Evolutionary conservation across 768 basidiomycete species (phyloP), one percentile per base, ranked within the genome.

Genomic region (Mycena vitilis): DNA sequence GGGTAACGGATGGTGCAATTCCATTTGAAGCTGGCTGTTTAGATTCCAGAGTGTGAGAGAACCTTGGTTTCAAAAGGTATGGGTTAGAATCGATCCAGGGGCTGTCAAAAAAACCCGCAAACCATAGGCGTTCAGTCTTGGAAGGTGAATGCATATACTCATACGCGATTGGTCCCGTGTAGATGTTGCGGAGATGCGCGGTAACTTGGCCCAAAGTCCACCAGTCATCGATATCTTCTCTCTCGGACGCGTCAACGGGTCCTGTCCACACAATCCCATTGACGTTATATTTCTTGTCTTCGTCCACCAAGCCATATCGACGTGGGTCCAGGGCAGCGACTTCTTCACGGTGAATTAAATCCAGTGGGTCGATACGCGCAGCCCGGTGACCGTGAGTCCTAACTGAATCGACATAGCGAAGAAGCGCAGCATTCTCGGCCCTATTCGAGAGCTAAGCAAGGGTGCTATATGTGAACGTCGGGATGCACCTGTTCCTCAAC

Each of bases 111-210:
- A 23, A 15, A 23, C 9, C 36, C 36, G 36, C 53, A 56, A 23
- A 64, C 64, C 95, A 97, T 7, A 93, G 83, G 0, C 94, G 86
- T 79, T 95, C 95, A 0, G 90, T 92, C 81, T 94, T 95, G 66
- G 87, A 90, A 0, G 92, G 91, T 15, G 93, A 91, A 77, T 96
- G 94, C 93, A 95, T 94, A 66, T 91, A 95, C 85, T 98, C 96
- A 74, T 96, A 94, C 1, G 93, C 95, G 71, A 98, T 94, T 25
- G 88, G 88, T 2, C 91, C 93, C 36, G 94, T 92, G 75, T 98
- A 98, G 1, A 93, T 85, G 0, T 82, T 79, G 62, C 90, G 87
- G 15, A 98, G 82, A 76, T 93, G 91, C 18, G 82, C 75, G 4
- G 85, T 86, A 66, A 98, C 94, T 51, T 93, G 86, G 38, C 84